Percentiles rank a stretch among this genome's conserved stretches.
phyloP scores from a whole-genome alignment of 139 green algal species.

The Picochlorum sp. region DNA sequence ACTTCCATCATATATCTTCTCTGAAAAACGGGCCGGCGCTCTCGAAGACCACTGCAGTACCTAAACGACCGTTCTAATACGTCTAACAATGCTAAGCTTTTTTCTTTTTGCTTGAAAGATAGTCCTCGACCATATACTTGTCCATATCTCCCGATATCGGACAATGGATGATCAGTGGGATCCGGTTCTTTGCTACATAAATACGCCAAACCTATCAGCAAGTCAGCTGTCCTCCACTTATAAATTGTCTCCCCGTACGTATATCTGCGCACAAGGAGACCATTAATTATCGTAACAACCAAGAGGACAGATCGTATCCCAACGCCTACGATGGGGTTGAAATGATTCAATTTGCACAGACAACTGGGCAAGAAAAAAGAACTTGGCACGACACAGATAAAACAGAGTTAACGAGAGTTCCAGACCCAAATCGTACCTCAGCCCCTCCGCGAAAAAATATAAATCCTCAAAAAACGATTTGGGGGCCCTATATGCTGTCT shows the following conservation, averaged over 20 bases:
- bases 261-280: too few relatives aligned
- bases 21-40: constrained; percentile 34
- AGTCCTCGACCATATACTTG: constrained; percentile 4
- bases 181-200: constrained; percentile 35
- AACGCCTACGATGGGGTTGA: too few relatives aligned
- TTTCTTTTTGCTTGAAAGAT: neutral
- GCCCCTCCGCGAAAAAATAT: constrained; percentile 58
- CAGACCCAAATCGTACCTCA: constrained; percentile 31
- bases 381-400: neutral
- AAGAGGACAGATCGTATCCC: too few relatives aligned
- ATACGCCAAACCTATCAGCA: constrained; percentile 75
- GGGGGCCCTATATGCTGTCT: constrained; percentile 28
- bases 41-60: constrained; percentile 60
- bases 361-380: too few relatives aligned
- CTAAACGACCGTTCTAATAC: constrained; percentile 48
- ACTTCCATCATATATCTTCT: constrained; percentile 29
- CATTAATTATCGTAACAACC: too few relatives aligned
- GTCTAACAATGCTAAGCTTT: constrained; percentile 37
- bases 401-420: neutral
- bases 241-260: constrained; percentile 63
- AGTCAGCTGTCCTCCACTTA: constrained; percentile 63
- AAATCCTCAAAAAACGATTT: constrained; percentile 60
- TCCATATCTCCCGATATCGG: constrained; percentile 45
- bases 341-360: too few relatives aligned
- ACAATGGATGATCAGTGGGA: constrained; percentile 27